phyloP scores from a whole-genome alignment of 1,284 basidiomycete species.

The Heterobasidion occidentale region DNA sequence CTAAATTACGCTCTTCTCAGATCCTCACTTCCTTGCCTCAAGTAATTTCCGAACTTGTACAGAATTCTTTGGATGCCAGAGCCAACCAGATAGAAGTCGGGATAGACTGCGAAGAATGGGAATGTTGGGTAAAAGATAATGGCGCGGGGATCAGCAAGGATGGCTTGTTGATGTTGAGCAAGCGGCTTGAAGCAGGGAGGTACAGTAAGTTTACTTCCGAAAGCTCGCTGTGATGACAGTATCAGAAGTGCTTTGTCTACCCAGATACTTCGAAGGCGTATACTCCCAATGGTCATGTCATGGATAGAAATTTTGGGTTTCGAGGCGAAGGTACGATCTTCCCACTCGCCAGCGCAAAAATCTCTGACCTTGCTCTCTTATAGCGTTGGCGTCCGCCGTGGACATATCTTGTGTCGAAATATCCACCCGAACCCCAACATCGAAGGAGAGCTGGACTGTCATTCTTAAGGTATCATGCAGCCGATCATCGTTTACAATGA shows the following conservation, averaged over 20 bases:
- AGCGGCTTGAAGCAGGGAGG: slow-evolving; percentile 42
- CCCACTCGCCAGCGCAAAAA: background rate
- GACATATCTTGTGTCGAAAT: slow-evolving; percentile 73
- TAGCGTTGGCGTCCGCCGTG: slow-evolving; percentile 79
- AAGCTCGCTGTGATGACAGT: background rate
- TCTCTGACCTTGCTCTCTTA: background rate
- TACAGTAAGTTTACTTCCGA: slow-evolving; percentile 46
- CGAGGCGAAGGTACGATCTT: slow-evolving; percentile 72
- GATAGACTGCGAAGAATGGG: slow-evolving; percentile 63
- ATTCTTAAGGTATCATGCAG: slow-evolving; percentile 59
- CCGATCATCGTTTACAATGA: background rate
- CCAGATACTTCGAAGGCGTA: slow-evolving; percentile 72
- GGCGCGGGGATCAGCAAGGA: slow-evolving; percentile 65
- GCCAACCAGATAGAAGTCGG: slow-evolving; percentile 57
- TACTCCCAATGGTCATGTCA: slow-evolving; percentile 31
- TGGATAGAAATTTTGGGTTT: slow-evolving; percentile 73
- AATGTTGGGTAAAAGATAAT: slow-evolving; percentile 78
- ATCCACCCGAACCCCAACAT: slow-evolving; percentile 55
- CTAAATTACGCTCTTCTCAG: slow-evolving; percentile 72
- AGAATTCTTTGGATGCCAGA: slow-evolving; percentile 76
- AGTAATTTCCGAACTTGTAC: slow-evolving; percentile 75
- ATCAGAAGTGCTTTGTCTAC: slow-evolving; percentile 1
- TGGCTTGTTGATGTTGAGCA: slow-evolving; percentile 47
- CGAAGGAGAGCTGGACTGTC: slow-evolving; percentile 59
- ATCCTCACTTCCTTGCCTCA: slow-evolving; percentile 76